These are phyloP conservation scores for Suhomyces ambrosiae DNA, from an alignment of 1,139 yeast species.

Conservation along the genomic window DNA sequence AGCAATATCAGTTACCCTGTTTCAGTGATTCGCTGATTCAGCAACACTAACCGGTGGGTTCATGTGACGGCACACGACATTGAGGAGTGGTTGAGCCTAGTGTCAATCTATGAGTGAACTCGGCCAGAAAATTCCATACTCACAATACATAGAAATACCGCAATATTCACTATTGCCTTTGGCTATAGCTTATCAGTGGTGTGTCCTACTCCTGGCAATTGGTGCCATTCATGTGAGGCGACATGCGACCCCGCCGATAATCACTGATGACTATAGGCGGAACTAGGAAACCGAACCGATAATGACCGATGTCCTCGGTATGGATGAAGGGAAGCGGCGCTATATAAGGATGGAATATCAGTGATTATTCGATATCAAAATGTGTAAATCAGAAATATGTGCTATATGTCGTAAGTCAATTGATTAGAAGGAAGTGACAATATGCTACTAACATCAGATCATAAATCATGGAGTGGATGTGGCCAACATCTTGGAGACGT, in stretches of 20 bases:
- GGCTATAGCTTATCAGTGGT: too few species aligned
- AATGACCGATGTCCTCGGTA: constrained; percentile 10
- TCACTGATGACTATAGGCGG: constrained; percentile 4
- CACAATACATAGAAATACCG: too few species aligned
- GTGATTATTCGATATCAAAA: constrained; percentile 11
- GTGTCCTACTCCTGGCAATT: too few species aligned
- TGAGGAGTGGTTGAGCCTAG: too few species aligned
- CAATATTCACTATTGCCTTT: too few species aligned
- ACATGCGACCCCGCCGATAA: constrained; percentile 6
- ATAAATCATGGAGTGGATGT: constrained; percentile 48
- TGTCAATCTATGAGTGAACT: too few species aligned
- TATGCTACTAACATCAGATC: constrained; percentile 25
- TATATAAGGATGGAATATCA: constrained; percentile 2
- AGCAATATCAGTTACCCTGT: background rate
- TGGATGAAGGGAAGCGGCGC: constrained; percentile 5
- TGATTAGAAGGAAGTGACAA: too few species aligned
- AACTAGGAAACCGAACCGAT: constrained; percentile 6
- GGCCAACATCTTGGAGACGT: constrained; percentile 38
- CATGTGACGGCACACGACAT: too few species aligned
- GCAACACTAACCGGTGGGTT: background rate
- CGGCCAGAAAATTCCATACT: too few species aligned
- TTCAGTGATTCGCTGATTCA: background rate
- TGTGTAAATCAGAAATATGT: constrained; percentile 42
- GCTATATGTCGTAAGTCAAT: constrained; percentile 36
- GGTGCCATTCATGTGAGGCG: constrained; percentile 8